phyloP scores from a whole-genome alignment of 768 basidiomycete species.

The Phallus indusiatus region DNA sequence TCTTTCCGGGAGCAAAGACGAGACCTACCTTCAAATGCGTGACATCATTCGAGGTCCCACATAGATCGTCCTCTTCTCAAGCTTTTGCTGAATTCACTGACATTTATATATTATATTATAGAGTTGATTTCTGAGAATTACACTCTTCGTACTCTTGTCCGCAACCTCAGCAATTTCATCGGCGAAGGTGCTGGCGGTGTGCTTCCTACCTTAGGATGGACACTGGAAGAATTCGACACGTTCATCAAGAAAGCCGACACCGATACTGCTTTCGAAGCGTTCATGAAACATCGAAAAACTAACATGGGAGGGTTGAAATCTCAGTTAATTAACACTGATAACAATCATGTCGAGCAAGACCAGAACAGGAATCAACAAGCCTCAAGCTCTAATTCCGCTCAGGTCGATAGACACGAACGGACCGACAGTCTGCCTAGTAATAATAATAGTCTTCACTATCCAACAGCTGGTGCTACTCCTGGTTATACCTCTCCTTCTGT shows the following conservation, averaged over 20 bases:
- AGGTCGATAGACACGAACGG: slow-evolving; percentile 36
- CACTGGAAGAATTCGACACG: slow-evolving; percentile 64
- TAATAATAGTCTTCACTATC: neutral
- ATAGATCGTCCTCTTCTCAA: slow-evolving; percentile 5
- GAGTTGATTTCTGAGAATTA: slow-evolving; percentile 90
- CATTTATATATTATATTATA: slow-evolving; percentile 23
- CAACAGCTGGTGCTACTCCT: neutral
- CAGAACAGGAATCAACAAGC: slow-evolving; percentile 23
- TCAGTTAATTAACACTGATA: neutral
- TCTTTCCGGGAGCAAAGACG: slow-evolving; percentile 85
- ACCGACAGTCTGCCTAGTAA: neutral
- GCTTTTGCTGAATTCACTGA: neutral
- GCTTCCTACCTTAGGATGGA: slow-evolving; percentile 72
- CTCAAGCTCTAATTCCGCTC: slow-evolving; percentile 12
- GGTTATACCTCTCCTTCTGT: neutral
- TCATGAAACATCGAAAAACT: slow-evolving; percentile 54
- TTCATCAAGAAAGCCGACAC: slow-evolving; percentile 83
- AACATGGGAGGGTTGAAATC: neutral
- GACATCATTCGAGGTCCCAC: slow-evolving; percentile 63
- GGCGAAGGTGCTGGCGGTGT: slow-evolving; percentile 79
- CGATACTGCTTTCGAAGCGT: slow-evolving; percentile 89
- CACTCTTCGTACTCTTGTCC: slow-evolving; percentile 68
- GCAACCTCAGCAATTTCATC: slow-evolving; percentile 69
- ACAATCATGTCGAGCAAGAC: slow-evolving; percentile 40
- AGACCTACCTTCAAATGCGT: slow-evolving; percentile 73